Base-by-base conservation (phyloP, 371 early-diverging fungal species). In the Sporodiniella umbellata region DNA sequence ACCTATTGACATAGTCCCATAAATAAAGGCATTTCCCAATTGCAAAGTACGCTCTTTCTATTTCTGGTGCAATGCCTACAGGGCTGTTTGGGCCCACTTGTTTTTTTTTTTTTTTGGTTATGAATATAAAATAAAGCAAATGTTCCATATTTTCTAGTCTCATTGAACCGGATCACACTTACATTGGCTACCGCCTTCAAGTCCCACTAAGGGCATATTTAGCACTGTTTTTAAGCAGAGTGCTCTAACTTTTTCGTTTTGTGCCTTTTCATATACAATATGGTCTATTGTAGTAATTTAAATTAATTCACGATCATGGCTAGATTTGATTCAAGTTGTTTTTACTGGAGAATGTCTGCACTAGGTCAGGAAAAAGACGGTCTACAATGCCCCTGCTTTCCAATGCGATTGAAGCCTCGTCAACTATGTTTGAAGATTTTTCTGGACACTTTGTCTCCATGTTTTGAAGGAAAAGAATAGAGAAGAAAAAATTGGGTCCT, bases 31-130 rank as follows among this genome's bases (percentile, higher is more conserved):
- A 70, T 57, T 91, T 86, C 60, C 91, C 92, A 38, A 95, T 83
- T 4, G 89, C 87, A 44, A 94, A 87, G 86, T 94, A 96, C 7
- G 89, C 95, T 26, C 91, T 83, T 35, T 85, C 73, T 46, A 96
- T 87, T 51, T 90, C 89, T n/a, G 93, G 87, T 2, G 60, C 62
- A 22, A 75, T 42, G 11, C 75, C 75, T 35, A 54, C 54, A 3
- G 67, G 57, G 42, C 58, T 61, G 4, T 51, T 57, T 12, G 56
- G 30, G n/a, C n/a, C n/a, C n/a, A n/a, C n/a, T n/a, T n/a, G n/a
- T n/a, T n/a, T n/a, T n/a, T n/a, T n/a, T n/a, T n/a, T 39, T 63
- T 51, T 46, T 58, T 70, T 73, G 43, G 7, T 2, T 3, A 31
- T 7, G 37, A 33, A 23, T 42, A 28, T 28, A 30, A 31, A 31